A percentile compares a stretch with the other conserved stretches of the same genome.
These are phyloP conservation scores for Diophrys sp. DNA, from an alignment of 73 alveolate species.

Conservation along the genomic window DNA sequence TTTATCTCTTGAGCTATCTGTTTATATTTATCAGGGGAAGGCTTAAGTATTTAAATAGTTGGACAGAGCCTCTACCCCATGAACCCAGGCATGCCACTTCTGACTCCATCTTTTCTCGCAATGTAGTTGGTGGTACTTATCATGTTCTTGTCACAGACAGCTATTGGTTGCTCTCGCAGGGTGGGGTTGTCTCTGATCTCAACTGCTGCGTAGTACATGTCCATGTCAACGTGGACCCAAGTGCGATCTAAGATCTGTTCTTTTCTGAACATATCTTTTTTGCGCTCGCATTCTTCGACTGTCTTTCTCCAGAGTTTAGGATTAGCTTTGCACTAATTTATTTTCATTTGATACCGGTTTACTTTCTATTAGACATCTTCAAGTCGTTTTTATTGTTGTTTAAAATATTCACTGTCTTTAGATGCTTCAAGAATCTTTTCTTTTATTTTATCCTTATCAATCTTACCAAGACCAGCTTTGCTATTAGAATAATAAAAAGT, in stretches of 20 bases:
- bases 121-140: slow-evolving; percentile 96
- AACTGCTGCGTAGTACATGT: slow-evolving; percentile 99
- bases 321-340: slow-evolving; percentile 14
- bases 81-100: slow-evolving; percentile 99
- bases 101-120: slow-evolving; percentile 97
- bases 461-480: slow-evolving; percentile 79
- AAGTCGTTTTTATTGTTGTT: slow-evolving; percentile 55
- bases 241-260: slow-evolving; percentile 68
- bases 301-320: slow-evolving; percentile 23
- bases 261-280: slow-evolving; percentile 10
- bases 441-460: slow-evolving; percentile 65
- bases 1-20: slow-evolving; percentile 46
- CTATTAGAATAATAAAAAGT: slow-evolving; percentile 48
- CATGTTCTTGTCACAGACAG: slow-evolving; percentile 96
- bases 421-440: slow-evolving; percentile 72
- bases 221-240: slow-evolving; percentile 99
- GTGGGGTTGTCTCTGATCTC: slow-evolving; percentile 95
- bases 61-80: slow-evolving; percentile 96
- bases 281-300: slow-evolving; percentile 16
- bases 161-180: slow-evolving; percentile 94
- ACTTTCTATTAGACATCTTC: slow-evolving; percentile 53
- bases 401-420: slow-evolving; percentile 69
- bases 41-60: slow-evolving; percentile 72
- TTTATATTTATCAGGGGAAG: slow-evolving; percentile 77
- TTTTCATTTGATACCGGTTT: slow-evolving; percentile 30